Evolutionary conservation across 768 basidiomycete species (phyloP).

Genomic region (Pleurotus citrinopileatus): DNA sequence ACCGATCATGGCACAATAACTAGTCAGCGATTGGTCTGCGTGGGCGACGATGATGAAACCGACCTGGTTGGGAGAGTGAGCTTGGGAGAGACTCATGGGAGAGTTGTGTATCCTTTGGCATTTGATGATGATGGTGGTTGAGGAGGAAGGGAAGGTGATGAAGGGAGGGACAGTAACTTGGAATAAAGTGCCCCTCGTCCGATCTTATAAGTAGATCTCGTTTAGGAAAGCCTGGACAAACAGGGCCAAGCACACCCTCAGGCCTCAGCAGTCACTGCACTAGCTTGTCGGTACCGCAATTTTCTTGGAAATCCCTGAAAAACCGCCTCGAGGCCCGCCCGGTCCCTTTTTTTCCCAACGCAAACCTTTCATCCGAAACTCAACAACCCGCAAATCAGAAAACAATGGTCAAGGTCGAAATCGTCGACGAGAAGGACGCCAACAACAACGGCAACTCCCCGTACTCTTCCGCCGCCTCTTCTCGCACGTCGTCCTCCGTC

Average conservation of each 20-base stretch:
- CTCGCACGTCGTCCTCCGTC: conserved; percentile 64
- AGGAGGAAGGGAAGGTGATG: conserved; percentile 14
- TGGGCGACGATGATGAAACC: conserved; percentile 14
- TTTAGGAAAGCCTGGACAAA: conserved; percentile 20
- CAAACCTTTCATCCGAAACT: conserved; percentile 16
- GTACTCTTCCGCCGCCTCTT: conserved; percentile 73
- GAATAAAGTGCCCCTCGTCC: conserved; percentile 22
- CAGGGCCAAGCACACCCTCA: conserved; percentile 22
- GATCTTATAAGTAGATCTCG: conserved; percentile 35
- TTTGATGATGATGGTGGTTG: conserved; percentile 28
- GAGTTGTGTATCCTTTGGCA: conserved; percentile 28
- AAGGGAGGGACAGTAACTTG: conserved; percentile 18
- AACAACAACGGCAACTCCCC: conserved; percentile 50
- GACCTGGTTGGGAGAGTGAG: conserved; percentile 33
- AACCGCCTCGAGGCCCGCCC: background rate
- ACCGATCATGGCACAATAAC: conserved; percentile 11
- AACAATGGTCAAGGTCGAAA: conserved; percentile 91
- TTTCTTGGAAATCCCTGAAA: conserved; percentile 14
- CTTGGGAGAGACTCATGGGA: conserved; percentile 17
- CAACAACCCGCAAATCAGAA: too few relatives aligned
- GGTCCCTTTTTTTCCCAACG: background rate
- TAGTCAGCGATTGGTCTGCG: background rate
- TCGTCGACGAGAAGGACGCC: conserved; percentile 78
- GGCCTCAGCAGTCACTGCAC: conserved; percentile 10
- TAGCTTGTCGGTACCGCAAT: conserved; percentile 13